Base-by-base conservation (phyloP, 1,284 basidiomycete species). In the Marasmius fiardii region DNA sequence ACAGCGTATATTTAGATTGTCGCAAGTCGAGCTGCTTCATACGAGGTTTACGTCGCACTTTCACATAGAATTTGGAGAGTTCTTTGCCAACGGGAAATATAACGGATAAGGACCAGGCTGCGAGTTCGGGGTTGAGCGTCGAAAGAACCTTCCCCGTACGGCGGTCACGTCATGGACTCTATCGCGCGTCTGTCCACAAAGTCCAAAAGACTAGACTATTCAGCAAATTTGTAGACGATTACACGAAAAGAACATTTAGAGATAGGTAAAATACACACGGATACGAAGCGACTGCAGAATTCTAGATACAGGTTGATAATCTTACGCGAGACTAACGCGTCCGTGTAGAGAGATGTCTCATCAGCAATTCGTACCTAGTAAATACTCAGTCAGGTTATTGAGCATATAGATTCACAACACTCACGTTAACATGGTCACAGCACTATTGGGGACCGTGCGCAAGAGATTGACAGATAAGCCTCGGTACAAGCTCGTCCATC, bases 351-450 rank as follows among this genome's bases (percentile, higher is more conserved):
- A 88, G 70, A 60, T 83, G 79, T 61, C 83, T 81, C 81, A 88
- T 86, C 61, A 88, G 70, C 61, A 88, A 65, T 69, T 88, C 85
- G 63, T 87, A 86, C 62, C 83, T 86, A 61, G 6, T 54, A 51
- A 18, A 14, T 16, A 20, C 11, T 41, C 39, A 41, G 35, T 41
- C 56, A 18, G 28, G 31, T n/a, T n/a, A 26, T 37, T 26, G 39
- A 37, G 51, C 51, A 37, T 44, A 18, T 33, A 54, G 55, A 23
- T 23, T 59, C 53, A 44, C 7, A 52, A 56, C 0, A 88, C 93
- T 73, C 75, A 96, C 91, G 94, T 93, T 68, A 97, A 74, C 82
- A 97, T 90, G 31, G 95, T 97, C 60, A 97, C 90, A 1, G 93
- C 94, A 64, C 90, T 93, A 68, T 93, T 94, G 16, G 95, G 95